phyloP scores from a whole-genome alignment of 2,329 filamentous ascomycete genomes.

The Thielaviopsis punctulata region DNA sequence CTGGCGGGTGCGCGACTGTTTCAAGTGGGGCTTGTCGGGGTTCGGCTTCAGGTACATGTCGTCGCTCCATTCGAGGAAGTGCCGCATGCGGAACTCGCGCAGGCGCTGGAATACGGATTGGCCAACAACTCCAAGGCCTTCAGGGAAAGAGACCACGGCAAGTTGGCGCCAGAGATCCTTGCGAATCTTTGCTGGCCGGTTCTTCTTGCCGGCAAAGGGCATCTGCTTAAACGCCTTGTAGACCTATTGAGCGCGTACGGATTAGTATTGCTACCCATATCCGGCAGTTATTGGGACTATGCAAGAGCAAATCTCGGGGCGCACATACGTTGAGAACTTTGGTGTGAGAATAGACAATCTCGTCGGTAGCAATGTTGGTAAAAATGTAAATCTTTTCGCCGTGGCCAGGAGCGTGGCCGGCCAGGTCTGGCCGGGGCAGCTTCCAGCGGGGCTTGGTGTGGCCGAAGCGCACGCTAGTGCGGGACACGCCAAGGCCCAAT shows the following conservation, averaged over 20 bases:
- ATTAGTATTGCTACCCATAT: not conserved
- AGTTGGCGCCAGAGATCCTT: conserved; percentile 51
- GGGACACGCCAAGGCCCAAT: conserved; percentile 25
- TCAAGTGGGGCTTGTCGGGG: conserved; percentile 19
- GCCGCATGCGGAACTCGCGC: conserved; percentile 44
- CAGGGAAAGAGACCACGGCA: conserved; percentile 40
- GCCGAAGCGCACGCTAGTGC: conserved; percentile 25
- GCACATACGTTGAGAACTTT: conserved; percentile 27
- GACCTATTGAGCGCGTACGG: conserved; percentile 16
- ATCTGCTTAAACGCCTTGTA: conserved; percentile 36
- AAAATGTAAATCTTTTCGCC: conserved; percentile 43
- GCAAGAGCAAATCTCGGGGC: too few species aligned
- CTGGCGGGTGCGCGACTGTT: conserved; percentile 21
- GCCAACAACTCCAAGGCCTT: conserved; percentile 34
- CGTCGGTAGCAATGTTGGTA: conserved; percentile 30
- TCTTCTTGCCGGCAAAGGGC: conserved; percentile 51
- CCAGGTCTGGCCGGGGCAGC: conserved; percentile 14
- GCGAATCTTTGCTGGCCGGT: conserved; percentile 42
- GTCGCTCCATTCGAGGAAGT: conserved; percentile 44
- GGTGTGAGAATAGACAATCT: conserved; percentile 35
- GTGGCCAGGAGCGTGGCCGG: conserved; percentile 23
- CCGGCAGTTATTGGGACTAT: too few species aligned
- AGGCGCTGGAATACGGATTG: conserved; percentile 44
- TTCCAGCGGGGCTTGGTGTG: conserved; percentile 15
- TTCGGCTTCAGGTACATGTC: conserved; percentile 26